phyloP scores from a whole-genome alignment of 2,329 filamentous ascomycete species.

The Verticillium alfalfae region DNA sequence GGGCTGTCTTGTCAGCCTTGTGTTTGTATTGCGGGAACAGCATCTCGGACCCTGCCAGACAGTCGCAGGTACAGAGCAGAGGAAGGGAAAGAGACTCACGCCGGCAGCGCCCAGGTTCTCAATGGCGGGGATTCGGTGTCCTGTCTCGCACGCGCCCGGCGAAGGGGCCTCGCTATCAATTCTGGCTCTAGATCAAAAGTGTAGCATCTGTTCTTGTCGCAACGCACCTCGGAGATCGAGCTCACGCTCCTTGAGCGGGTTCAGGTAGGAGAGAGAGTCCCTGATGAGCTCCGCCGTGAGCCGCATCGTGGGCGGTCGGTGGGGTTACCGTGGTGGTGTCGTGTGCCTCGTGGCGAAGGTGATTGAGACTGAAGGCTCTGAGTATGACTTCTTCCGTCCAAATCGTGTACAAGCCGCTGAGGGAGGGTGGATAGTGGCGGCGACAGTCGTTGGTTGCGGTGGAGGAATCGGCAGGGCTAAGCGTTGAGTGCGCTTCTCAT shows the following conservation, averaged over 20 bases:
- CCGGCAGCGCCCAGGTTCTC: constrained; percentile 96
- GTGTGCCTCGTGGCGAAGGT: background rate
- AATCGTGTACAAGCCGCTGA: background rate
- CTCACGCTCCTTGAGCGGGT: constrained; percentile 97
- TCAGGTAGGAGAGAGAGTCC: constrained; percentile 94
- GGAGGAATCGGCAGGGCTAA: constrained; percentile 1
- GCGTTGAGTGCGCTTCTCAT: constrained; percentile 1
- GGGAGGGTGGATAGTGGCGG: background rate
- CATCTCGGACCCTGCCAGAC: too few relatives aligned
- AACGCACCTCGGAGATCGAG: constrained; percentile 97
- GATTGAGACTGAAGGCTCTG: background rate
- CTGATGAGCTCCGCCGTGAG: constrained; percentile 93
- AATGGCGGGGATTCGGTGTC: constrained; percentile 94
- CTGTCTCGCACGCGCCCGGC: constrained; percentile 53
- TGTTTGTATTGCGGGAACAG: too few relatives aligned
- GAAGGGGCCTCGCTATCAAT: constrained; percentile 65
- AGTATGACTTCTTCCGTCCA: background rate
- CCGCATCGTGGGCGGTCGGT: constrained; percentile 58
- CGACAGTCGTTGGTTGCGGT: background rate
- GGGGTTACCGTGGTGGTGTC: background rate
- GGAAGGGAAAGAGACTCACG: constrained; percentile 46
- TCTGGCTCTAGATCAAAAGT: constrained; percentile 61
- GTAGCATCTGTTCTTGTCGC: constrained; percentile 97
- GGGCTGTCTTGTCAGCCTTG: constrained; percentile 46
- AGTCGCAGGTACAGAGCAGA: background rate